Evolutionary conservation across 2,329 filamentous ascomycete species (phyloP), one percentile per base, ranked within the genome.

Genomic region (Aspergillus tanneri): DNA sequence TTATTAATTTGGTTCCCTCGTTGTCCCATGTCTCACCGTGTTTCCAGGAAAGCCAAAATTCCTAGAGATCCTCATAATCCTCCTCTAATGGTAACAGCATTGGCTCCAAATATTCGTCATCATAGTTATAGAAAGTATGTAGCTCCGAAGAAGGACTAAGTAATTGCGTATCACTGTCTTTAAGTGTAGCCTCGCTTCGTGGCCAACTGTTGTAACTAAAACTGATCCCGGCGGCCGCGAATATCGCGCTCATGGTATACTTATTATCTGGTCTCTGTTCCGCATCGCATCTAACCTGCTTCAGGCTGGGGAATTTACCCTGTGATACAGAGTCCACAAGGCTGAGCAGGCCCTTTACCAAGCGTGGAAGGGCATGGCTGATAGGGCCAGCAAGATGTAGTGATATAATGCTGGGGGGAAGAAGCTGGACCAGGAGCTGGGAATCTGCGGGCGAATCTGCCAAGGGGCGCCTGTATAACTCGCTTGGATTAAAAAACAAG

Each of bases 121-220:
- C n/a, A n/a, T n/a, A n/a, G n/a, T n/a, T n/a, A n/a, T n/a, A n/a
- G n/a, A n/a, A n/a, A n/a, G n/a, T n/a, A n/a, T n/a, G n/a, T n/a
- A n/a, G n/a, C n/a, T n/a, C n/a, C n/a, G n/a, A n/a, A n/a, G n/a
- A n/a, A n/a, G n/a, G n/a, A n/a, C n/a, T n/a, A n/a, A n/a, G n/a
- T n/a, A n/a, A n/a, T n/a, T n/a, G n/a, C n/a, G n/a, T n/a, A n/a
- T n/a, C n/a, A n/a, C n/a, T n/a, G 7, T 27, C 8, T 27, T 42
- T 5, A 12, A 46, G 35, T 3, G 44, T 41, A 18, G 36, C 11
- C 36, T 30, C 6, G 34, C 22, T 47, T 19, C 6, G 3, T n/a
- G 35, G 35, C 45, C 45, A 47, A 25, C 45, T 35, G n/a, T 42
- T 38, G 22, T 47, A 47, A 5, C 11, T 27, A 36, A 47, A 47